These are phyloP conservation scores for Sphagnurus paluster DNA, from an alignment of 1,284 basidiomycete species.

Conservation along the genomic window DNA sequence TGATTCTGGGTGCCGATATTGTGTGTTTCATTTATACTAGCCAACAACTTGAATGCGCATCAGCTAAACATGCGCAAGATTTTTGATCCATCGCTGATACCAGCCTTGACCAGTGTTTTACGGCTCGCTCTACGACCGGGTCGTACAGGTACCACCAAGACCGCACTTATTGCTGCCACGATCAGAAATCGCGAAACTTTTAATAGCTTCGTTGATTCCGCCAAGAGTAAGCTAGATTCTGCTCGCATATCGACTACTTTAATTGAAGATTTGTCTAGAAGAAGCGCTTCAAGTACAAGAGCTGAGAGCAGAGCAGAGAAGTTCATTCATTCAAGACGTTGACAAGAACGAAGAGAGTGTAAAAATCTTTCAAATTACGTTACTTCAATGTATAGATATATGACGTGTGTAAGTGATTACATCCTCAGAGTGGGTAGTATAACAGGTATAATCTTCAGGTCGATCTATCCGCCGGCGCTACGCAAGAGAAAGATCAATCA, in stretches of 20 bases:
- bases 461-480: too few species aligned
- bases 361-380: slow-evolving; percentile 39
- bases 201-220: slow-evolving; percentile 25
- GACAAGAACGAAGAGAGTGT: slow-evolving; percentile 32
- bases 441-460: too few species aligned
- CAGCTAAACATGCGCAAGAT: slow-evolving; percentile 44
- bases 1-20: slow-evolving; percentile 72
- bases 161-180: slow-evolving; percentile 60
- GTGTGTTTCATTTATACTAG: slow-evolving; percentile 38
- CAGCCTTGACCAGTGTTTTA: slow-evolving; percentile 55
- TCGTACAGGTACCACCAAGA: slow-evolving; percentile 17
- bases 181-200: slow-evolving; percentile 40
- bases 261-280: slow-evolving; percentile 19
- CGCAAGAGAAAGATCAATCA: too few species aligned
- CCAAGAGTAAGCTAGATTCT: slow-evolving; percentile 23
- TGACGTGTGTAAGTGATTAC: slow-evolving; percentile 3
- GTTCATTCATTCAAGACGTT: slow-evolving; percentile 26
- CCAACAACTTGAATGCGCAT: not conserved
- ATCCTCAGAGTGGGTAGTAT: not conserved
- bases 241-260: slow-evolving; percentile 8
- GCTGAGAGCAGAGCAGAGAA: slow-evolving; percentile 15
- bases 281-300: slow-evolving; percentile 25
- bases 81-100: slow-evolving; percentile 65
- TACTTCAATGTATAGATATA: too few species aligned
- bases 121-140: slow-evolving; percentile 41